Base-by-base conservation (phyloP, 2,329 filamentous ascomycete genomes). In the Trichoderma koningiopsis region DNA sequence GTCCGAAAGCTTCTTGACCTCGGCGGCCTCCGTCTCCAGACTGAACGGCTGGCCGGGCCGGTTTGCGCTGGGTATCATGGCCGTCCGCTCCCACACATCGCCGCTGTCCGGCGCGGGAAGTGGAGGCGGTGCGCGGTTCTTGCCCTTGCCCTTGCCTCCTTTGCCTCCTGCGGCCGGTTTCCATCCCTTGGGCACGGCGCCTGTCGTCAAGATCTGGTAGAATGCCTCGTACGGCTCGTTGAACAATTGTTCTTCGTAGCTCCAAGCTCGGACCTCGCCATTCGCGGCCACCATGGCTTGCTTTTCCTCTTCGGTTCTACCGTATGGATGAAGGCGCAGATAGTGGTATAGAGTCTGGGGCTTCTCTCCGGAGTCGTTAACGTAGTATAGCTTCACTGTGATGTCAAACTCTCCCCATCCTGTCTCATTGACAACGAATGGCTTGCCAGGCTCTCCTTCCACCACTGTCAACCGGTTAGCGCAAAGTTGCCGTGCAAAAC, bases 341-440 rank as follows among this genome's bases (percentile, higher is more conserved):
- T 94, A 93, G 80, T 98, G 96, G 83, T 96, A 97, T 2, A 97
- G 83, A n/a, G 94, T 96, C 81, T 97, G 93, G 5, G 95, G 92
- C 80, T 99, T 99, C 83, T 99, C 96, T 75, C 89, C 90, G 47
- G 90, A 92, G 77, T 96, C 92, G 68, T 92, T 89, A 68, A 92
- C 89, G 81, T 97, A 99, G 83, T 97, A 97, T 56, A 99, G 86
- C 77, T 97, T 94, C 78, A 99, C 91, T 72, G 94, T 92, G 76
- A 99, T 96, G 79, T 96, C 93, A 83, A 99, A 99, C 82, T 97
- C 96, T 76, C 96, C 96, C 92, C 96, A 99, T 60, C 96, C 96
- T 0, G 96, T 98, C 81, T 98, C 96, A 72, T 89, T 88, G 71
- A 98, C 91, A 76, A 93, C 85, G 76, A 97, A 99, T 13, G 94